Conservation (phyloP, 768 basidiomycete genomes). For the Leccinum imitatum region DNA sequence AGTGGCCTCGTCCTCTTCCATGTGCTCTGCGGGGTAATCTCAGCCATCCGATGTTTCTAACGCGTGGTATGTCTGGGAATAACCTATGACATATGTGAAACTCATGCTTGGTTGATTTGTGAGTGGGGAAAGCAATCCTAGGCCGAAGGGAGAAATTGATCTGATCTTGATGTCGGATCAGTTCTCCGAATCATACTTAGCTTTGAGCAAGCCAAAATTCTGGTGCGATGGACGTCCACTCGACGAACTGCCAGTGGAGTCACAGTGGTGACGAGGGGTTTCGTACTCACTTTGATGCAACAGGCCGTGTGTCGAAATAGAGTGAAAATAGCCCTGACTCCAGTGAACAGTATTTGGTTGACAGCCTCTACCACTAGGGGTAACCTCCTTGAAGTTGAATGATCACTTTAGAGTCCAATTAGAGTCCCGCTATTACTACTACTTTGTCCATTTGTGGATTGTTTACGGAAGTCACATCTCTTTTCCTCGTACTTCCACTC, state of each 20-base stretch:
- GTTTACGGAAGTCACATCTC: not conserved
- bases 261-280: too few species aligned
- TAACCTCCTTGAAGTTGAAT: not conserved
- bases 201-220: not conserved
- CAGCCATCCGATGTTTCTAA: not conserved
- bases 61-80: slow-evolving; percentile 3
- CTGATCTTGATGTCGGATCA: not conserved
- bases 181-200: not conserved
- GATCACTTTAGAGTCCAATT: not conserved
- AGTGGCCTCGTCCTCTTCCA: slow-evolving; percentile 89
- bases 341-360: too few species aligned
- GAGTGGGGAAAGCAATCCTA: not conserved
- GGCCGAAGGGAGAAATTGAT: not conserved
- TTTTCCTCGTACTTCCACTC: not conserved
- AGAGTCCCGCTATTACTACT: not conserved
- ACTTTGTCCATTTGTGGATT: not conserved
- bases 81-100: slow-evolving; percentile 60
- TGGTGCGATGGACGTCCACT: not conserved
- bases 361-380: too few species aligned
- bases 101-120: slow-evolving; percentile 34
- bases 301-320: not conserved
- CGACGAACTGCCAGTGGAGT: not conserved
- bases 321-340: not conserved
- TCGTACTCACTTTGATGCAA: not conserved
- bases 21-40: slow-evolving; percentile 60